A percentile compares a stretch with the other conserved stretches of the same genome.
These are phyloP conservation scores for Phylloporus arenicola DNA, from an alignment of 768 basidiomycete species.

Conservation along the genomic window DNA sequence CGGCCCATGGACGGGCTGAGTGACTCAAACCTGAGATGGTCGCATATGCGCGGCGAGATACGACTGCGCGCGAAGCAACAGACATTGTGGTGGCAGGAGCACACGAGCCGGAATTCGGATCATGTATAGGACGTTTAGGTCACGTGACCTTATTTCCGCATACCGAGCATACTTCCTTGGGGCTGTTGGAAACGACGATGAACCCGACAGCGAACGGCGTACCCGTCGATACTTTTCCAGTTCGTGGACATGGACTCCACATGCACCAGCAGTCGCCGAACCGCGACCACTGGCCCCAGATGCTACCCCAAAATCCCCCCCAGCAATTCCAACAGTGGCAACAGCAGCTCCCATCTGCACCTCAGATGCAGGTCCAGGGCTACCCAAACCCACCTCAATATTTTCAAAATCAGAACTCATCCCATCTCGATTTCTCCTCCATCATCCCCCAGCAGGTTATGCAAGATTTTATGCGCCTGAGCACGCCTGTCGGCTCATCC, in stretches of 20 bases:
- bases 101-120: constrained; percentile 4
- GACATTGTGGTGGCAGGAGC: constrained; percentile 17
- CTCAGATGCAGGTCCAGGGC: constrained; percentile 19
- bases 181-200: constrained; percentile 8
- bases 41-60: constrained; percentile 35
- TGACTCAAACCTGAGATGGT: constrained; percentile 49
- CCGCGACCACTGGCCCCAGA: constrained; percentile 21
- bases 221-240: constrained; percentile 12
- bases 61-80: constrained; percentile 9
- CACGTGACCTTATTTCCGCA: constrained; percentile 9
- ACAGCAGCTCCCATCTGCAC: constrained; percentile 34
- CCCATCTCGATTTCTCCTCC: constrained; percentile 31
- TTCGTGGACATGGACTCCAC: constrained; percentile 10
- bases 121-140: background rate
- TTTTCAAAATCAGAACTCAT: constrained; percentile 16
- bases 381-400: constrained; percentile 17
- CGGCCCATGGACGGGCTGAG: constrained; percentile 55
- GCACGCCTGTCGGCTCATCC: constrained; percentile 44
- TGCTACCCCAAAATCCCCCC: constrained; percentile 23
- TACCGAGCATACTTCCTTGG: background rate
- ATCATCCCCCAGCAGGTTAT: constrained; percentile 47
- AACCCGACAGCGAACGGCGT: constrained; percentile 16
- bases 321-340: constrained; percentile 31
- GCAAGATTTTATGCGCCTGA: constrained; percentile 51
- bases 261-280: constrained; percentile 19